Evolutionary conservation across 2,329 filamentous ascomycete genomes (phyloP).

Genomic region (Zopfia rhizophila): DNA sequence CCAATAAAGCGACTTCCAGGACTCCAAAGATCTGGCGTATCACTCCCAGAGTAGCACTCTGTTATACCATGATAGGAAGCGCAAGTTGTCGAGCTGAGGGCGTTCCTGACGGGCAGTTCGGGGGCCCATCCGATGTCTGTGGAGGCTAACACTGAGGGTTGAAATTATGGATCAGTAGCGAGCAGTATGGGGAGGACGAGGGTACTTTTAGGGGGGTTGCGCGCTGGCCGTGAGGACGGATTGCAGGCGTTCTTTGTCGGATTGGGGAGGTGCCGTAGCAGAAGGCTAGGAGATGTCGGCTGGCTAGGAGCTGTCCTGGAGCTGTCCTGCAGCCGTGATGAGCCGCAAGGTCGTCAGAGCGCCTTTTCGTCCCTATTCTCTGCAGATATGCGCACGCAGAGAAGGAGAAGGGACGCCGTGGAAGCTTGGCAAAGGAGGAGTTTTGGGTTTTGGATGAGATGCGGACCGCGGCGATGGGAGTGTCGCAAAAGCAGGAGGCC

Average conservation of each 20-base stretch:
- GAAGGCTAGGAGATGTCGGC: neutral
- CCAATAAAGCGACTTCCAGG: neutral
- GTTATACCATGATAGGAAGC: slow-evolving; percentile 25
- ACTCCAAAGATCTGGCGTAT: slow-evolving; percentile 4
- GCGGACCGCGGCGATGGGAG: slow-evolving; percentile 22
- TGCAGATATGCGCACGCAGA: neutral
- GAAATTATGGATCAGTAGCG: neutral
- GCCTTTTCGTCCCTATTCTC: neutral
- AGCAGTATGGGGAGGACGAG: slow-evolving; percentile 6
- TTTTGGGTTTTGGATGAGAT: slow-evolving; percentile 14
- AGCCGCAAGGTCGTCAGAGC: slow-evolving; percentile 1
- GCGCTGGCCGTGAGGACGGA: neutral
- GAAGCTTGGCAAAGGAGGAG: slow-evolving; percentile 9
- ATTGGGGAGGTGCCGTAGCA: slow-evolving; percentile 9
- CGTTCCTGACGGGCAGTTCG: slow-evolving; percentile 4
- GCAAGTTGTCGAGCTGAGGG: slow-evolving; percentile 5
- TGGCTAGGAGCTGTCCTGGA: slow-evolving; percentile 2
- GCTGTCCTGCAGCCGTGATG: slow-evolving; percentile 14
- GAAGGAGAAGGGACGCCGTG: slow-evolving; percentile 5
- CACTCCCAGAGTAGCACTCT: slow-evolving; percentile 1
- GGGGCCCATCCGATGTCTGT: slow-evolving; percentile 16
- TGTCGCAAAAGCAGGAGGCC: slow-evolving; percentile 20
- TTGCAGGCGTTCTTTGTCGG: slow-evolving; percentile 4
- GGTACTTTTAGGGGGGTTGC: slow-evolving; percentile 14
- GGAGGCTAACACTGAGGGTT: slow-evolving; percentile 7